Base-by-base conservation (phyloP, 2,329 filamentous ascomycete genomes). In the Talaromyces sp. region DNA sequence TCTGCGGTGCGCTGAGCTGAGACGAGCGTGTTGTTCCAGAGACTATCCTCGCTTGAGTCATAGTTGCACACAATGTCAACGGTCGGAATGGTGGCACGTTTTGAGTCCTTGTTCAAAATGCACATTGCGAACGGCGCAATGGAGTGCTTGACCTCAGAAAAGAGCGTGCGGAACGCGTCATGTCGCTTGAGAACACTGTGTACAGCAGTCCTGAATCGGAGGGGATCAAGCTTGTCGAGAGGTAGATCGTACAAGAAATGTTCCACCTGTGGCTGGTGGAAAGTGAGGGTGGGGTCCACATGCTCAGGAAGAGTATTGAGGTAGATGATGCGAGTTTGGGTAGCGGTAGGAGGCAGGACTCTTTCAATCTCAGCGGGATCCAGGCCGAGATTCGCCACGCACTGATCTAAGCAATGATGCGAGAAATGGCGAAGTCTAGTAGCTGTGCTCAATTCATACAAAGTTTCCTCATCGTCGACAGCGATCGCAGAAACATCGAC, bases 401-500 rank as follows among this genome's bases (percentile, higher is more conserved):
- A 35, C n/a, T 47, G 30, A 24, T 22, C 24, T 2, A 47, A 4
- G 32, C 33, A 36, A 8, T 29, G 20, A n/a, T 47, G 32, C 11
- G 30, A 36, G 32, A 47, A 47, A 10, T 35, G 30, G 19, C 33
- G 30, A 9, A 47, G 44, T 29, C 33, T 37, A 2, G 16, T 30
- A 19, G 41, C 10, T 6, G 19, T 30, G 14, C 19, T 20, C 2
- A 47, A n/a, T 27, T 47, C 33, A 4, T 35, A 35, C 19, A 47
- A 22, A 0, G 19, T 20, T 16, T 47, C 33, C 22, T 47, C 44
- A 5, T 47, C 30, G 36, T 47, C 44, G 6, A 19, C 17, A 3
- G 30, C 11, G 44, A 40, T 51, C 19, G 27, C 35, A 39, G 35
- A 30, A 37, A 47, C 22, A 27, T 47, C 44, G 6, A 47, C 33